phyloP scores from a whole-genome alignment of 2,329 filamentous ascomycete genomes.

The Beauveria sp. region DNA sequence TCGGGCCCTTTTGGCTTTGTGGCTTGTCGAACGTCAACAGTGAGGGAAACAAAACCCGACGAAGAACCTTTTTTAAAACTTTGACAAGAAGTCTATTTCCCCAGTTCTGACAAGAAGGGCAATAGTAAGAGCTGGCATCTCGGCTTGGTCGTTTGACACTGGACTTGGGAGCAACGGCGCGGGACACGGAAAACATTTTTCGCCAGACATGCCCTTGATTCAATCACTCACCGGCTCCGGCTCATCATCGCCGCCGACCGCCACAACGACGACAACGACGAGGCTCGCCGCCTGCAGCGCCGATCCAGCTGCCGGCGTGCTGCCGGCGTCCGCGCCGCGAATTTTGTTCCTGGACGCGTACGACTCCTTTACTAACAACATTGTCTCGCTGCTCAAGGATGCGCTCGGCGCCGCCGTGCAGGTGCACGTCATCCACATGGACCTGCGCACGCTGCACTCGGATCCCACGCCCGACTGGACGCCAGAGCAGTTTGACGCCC shows the following conservation, averaged over 20 bases:
- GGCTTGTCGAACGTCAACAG: conserved; percentile 2
- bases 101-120: too few species aligned
- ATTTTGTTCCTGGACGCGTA: conserved; percentile 93
- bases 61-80: neutral
- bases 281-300: neutral
- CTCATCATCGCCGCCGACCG: conserved; percentile 3
- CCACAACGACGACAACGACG: neutral
- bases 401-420: conserved; percentile 60
- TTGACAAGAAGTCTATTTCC: neutral
- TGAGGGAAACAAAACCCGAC: neutral
- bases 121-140: neutral
- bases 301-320: neutral
- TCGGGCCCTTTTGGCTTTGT: neutral
- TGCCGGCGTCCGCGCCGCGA: conserved; percentile 19
- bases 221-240: conserved; percentile 3
- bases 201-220: conserved; percentile 9
- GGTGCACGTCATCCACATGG: conserved; percentile 31
- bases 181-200: neutral
- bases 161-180: neutral
- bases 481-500: conserved; percentile 29
- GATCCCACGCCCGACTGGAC: conserved; percentile 43
- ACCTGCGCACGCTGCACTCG: conserved; percentile 54
- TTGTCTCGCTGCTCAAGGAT: conserved; percentile 71
- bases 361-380: conserved; percentile 95
- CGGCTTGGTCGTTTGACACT: neutral